Percentiles rank a stretch among this genome's conserved stretches.
Conservation (phyloP, 139 green algal genomes). For the Yamagishiella unicocca region DNA sequence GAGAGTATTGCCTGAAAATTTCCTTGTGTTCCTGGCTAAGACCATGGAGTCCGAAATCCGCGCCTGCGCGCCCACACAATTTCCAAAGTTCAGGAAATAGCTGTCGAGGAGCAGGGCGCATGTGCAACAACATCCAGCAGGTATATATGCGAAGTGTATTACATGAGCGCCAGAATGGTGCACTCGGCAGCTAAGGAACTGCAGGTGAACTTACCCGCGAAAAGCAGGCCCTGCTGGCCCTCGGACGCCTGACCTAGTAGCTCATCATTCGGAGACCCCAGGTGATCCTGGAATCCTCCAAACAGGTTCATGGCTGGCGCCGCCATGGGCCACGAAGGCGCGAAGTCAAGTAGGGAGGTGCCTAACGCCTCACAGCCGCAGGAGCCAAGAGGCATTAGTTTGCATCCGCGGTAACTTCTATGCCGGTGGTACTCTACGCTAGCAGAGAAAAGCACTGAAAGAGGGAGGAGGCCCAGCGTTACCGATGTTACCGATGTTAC, state of each 20-base stretch:
- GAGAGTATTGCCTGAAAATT: constrained; percentile 10
- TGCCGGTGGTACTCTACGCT: too few relatives aligned
- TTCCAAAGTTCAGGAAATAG: background rate
- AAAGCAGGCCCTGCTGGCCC: background rate
- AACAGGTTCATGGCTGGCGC: constrained; percentile 21
- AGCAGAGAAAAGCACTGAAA: too few relatives aligned
- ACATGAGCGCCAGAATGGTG: background rate
- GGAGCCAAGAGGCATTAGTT: constrained; percentile 3
- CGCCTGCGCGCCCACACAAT: background rate
- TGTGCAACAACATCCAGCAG: too few relatives aligned
- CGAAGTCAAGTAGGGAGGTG: background rate
- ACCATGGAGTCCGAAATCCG: constrained; percentile 9
- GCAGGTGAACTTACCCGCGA: constrained; percentile 20
- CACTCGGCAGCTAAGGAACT: background rate
- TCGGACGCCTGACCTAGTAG: background rate
- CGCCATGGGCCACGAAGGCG: background rate
- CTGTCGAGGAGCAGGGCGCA: too few relatives aligned
- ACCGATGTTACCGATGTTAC: too few relatives aligned
- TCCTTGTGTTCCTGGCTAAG: constrained; percentile 38
- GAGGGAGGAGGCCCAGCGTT: too few relatives aligned
- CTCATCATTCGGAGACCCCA: background rate
- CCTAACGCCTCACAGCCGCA: background rate
- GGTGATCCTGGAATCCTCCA: constrained; percentile 5
- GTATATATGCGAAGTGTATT: too few relatives aligned
- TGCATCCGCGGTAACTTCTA: too few relatives aligned